Evolutionary conservation across 1,284 basidiomycete species (phyloP).

Genomic region (Ceratobasidium sp.): DNA sequence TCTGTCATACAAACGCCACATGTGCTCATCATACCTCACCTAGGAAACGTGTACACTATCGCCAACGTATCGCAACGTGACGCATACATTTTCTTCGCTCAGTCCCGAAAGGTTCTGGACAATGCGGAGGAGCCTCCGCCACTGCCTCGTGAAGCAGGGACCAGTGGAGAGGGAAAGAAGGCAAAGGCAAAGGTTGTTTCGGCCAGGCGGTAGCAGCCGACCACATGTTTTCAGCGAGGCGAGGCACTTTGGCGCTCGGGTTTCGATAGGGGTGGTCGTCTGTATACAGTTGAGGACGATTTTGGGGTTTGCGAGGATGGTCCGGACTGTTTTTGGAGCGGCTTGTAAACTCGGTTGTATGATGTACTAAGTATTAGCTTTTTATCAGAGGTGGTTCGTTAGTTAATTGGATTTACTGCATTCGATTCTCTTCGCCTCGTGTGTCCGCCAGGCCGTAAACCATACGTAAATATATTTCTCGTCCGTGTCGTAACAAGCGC

Average conservation of each 20-base stretch:
- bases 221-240: background rate
- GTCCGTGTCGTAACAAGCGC: no score
- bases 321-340: background rate
- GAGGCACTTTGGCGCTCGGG: background rate
- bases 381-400: background rate
- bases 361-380: conserved; percentile 5
- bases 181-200: conserved; percentile 23
- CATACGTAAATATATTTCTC: background rate
- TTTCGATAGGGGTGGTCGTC: background rate
- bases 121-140: conserved; percentile 53
- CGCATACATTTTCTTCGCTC: conserved; percentile 90
- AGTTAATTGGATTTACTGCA: background rate
- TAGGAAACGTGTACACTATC: conserved; percentile 91
- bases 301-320: background rate
- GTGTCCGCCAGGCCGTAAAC: background rate
- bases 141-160: conserved; percentile 2
- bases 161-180: conserved; percentile 16
- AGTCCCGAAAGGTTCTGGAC: conserved; percentile 77
- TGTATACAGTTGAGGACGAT: background rate
- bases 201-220: conserved; percentile 1
- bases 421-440: background rate
- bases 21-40: conserved; percentile 16
- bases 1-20: background rate
- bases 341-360: background rate
- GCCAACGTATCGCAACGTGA: conserved; percentile 85